These are phyloP conservation scores for Colletotrichum sojae DNA, from an alignment of 2,329 filamentous ascomycete species.

Conservation along the genomic window DNA sequence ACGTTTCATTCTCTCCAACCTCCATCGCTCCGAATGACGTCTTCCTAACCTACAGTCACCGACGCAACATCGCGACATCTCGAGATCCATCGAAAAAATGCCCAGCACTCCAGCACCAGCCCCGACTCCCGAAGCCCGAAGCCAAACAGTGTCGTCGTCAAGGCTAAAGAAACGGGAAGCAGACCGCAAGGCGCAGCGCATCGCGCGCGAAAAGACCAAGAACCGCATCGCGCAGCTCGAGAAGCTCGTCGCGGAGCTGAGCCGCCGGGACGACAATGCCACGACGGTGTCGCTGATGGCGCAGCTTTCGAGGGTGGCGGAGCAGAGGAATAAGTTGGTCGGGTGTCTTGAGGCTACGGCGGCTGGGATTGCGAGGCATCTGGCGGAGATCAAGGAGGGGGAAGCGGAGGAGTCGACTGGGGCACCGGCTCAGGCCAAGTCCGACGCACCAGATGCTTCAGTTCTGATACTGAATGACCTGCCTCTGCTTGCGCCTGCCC, in stretches of 20 bases:
- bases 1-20: not conserved
- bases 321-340: constrained; percentile 43
- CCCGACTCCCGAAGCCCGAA: constrained; percentile 1
- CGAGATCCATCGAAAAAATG: not conserved
- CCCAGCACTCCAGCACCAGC: constrained; percentile 3
- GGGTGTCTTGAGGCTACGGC: constrained; percentile 10
- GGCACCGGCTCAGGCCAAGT: not conserved
- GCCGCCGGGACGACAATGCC: constrained; percentile 42
- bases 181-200: constrained; percentile 49
- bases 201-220: constrained; percentile 49
- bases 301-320: constrained; percentile 45
- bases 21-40: constrained; percentile 3
- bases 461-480: too few species aligned
- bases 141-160: constrained; percentile 2
- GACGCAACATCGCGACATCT: not conserved
- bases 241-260: constrained; percentile 46
- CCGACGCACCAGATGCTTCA: too few species aligned
- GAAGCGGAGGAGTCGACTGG: not conserved
- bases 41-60: not conserved
- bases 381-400: not conserved
- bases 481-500: not conserved
- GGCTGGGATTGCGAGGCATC: not conserved
- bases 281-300: constrained; percentile 45
- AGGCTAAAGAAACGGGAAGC: constrained; percentile 49
- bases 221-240: constrained; percentile 49